Conservation (phyloP, 164 flowering plant genomes). For the Umbilicus rupestris region DNA sequence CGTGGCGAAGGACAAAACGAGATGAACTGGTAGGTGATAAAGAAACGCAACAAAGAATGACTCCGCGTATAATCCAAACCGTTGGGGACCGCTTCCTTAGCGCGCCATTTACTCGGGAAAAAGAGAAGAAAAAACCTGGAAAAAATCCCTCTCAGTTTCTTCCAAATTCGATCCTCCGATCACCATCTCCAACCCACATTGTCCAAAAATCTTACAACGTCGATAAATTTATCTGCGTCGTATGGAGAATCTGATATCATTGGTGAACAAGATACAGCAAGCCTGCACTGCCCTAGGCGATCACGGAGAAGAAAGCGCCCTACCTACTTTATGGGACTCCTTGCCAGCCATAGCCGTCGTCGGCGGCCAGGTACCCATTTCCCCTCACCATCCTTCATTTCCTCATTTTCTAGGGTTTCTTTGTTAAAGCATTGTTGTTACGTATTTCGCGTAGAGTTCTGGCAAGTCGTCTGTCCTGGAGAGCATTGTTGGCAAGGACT, state of each 20-base stretch:
- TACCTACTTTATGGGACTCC: conserved; percentile 67
- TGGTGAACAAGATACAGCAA: conserved; percentile 60
- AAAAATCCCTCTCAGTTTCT: background rate
- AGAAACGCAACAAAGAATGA: too few species aligned
- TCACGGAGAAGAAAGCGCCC: conserved; percentile 55
- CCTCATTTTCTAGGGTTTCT: background rate
- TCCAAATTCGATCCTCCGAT: background rate
- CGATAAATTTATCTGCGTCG: background rate
- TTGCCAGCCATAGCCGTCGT: conserved; percentile 67
- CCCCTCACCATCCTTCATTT: background rate
- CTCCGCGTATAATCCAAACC: background rate
- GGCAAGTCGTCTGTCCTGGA: conserved; percentile 90
- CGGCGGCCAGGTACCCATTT: conserved; percentile 51
- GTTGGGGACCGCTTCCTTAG: background rate
- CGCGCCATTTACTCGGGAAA: background rate
- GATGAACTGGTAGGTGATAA: too few species aligned
- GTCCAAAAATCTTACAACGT: background rate
- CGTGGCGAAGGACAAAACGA: too few species aligned
- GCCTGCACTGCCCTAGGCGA: conserved; percentile 77
- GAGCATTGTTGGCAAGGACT: conserved; percentile 68
- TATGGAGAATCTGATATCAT: conserved; percentile 54
- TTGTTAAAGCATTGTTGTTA: background rate
- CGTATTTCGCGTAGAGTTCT: conserved; percentile 46
- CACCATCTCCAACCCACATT: too few species aligned
- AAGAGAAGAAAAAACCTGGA: background rate